Evolutionary conservation across 345 rosid species (phyloP).

Genomic region (Passiflora organensis): DNA sequence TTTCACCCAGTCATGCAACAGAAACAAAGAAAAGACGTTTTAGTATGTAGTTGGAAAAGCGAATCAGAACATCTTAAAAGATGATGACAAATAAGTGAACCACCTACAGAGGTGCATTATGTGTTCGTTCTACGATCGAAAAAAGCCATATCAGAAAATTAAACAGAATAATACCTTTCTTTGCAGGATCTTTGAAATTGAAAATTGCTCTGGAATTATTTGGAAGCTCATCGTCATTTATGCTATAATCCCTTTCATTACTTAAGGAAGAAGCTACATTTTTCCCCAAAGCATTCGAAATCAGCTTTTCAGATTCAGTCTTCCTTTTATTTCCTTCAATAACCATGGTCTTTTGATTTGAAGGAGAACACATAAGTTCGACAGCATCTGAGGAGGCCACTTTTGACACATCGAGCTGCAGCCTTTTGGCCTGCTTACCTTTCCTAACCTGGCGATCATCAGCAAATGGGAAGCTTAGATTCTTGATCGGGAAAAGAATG

Average conservation of each 20-base stretch:
- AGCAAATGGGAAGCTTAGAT: slow-evolving; percentile 1
- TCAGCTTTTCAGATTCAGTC: slow-evolving; percentile 16
- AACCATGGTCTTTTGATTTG: slow-evolving; percentile 16
- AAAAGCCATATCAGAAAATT: no score
- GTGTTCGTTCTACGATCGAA: no score
- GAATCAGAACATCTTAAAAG: no score
- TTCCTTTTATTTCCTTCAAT: slow-evolving; percentile 11
- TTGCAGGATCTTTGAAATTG: slow-evolving; percentile 18
- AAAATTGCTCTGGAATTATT: slow-evolving; percentile 18
- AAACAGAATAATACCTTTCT: slow-evolving; percentile 29
- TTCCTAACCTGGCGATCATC: slow-evolving; percentile 44
- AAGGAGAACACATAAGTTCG: slow-evolving; percentile 18
- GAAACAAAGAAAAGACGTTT: no score
- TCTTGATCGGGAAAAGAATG: neutral
- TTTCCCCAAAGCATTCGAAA: slow-evolving; percentile 17
- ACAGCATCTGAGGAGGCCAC: slow-evolving; percentile 35
- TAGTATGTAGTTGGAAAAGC: no score
- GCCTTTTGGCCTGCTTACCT: slow-evolving; percentile 38
- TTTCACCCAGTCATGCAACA: no score
- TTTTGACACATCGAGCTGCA: slow-evolving; percentile 31
- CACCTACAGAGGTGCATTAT: no score
- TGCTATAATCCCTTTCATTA: slow-evolving; percentile 9
- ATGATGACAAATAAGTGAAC: no score
- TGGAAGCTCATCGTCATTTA: slow-evolving; percentile 12
- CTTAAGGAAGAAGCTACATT: slow-evolving; percentile 15